A percentile compares a stretch with the other conserved stretches of the same genome.
Conservation (phyloP, 2,329 filamentous ascomycete genomes). For the Pseudocercospora musae region DNA sequence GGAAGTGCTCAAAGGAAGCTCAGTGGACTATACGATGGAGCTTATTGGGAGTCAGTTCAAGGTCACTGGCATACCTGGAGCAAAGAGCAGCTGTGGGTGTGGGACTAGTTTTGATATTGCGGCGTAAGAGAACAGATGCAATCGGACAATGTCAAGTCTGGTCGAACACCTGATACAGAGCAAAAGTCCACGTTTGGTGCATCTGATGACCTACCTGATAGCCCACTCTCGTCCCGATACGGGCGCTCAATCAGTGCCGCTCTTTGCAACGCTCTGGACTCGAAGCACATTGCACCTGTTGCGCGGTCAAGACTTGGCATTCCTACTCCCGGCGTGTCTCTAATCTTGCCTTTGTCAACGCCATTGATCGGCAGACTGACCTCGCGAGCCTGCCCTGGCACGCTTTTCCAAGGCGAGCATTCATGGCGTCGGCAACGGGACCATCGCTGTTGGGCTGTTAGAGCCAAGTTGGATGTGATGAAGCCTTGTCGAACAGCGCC, state of each 20-base stretch:
- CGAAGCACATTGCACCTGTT: too few species aligned
- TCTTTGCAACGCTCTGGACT: too few species aligned
- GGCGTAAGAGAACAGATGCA: slow-evolving; percentile 33
- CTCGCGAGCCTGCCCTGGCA: too few species aligned
- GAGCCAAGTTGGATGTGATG: not conserved
- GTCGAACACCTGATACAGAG: not conserved
- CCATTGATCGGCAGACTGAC: too few species aligned
- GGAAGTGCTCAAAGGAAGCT: slow-evolving; percentile 86
- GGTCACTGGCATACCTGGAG: slow-evolving; percentile 87
- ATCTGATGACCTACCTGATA: not conserved
- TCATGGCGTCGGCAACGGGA: too few species aligned
- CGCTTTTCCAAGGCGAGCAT: too few species aligned
- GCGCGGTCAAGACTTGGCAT: too few species aligned
- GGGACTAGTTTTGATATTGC: slow-evolving; percentile 94
- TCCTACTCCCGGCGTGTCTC: too few species aligned
- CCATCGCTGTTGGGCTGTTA: too few species aligned
- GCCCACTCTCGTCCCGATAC: not conserved
- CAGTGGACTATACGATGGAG: slow-evolving; percentile 94
- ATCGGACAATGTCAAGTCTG: not conserved
- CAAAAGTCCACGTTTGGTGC: not conserved
- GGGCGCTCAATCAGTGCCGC: not conserved
- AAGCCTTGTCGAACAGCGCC: not conserved
- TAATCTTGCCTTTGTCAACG: too few species aligned
- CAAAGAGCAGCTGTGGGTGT: slow-evolving; percentile 92
- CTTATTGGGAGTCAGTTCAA: slow-evolving; percentile 94